Base-by-base conservation (phyloP, 2,329 filamentous ascomycete genomes). In the Aspergillus brunneoviolaceus region DNA sequence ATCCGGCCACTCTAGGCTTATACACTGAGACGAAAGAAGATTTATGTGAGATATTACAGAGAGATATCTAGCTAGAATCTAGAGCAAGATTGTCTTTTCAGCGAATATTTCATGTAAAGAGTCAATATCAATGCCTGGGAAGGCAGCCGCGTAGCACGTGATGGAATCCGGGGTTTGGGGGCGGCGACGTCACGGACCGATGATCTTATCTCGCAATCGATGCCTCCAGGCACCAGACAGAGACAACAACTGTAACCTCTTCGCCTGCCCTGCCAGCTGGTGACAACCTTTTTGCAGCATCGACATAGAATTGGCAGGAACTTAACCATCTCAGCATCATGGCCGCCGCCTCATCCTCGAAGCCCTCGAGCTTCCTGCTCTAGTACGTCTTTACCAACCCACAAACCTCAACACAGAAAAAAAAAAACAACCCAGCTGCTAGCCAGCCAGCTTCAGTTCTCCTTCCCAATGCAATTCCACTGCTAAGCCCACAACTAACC, bases 361-460 rank as follows among this genome's bases (percentile, higher is more conserved):
- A 84, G 67, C 80, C 74, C 31, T 81, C 84, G 64, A 90, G 87
- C 68, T 89, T 87, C 59, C 82, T 91, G 63, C 86, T 91, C 73
- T 92, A 91, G 89, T 91, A 81, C 72, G 87, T 51, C 33, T 42
- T 62, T 29, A 47, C n/a, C 12, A 19, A 56, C 19, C 33, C 59
- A 59, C 67, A 59, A 63, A 59, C 12, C 33, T 12, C 14, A 62
- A 55, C 50, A 55, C 42, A 25, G 21, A 10, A 5, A 29, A 6
- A 49, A 29, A 11, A 59, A 48, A 21, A 21, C 45, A 47, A 12
- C 45, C 39, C 25, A 54, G 21, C 23, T 49, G 50, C 12, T 7
- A 55, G 23, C 33, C 33, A 19, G 31, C 33, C 27, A 45, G 25
- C 19, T 47, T 25, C n/a, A 51, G 25, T 51, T 16, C n/a, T 6